Evolutionary conservation across 345 rosid genomes (phyloP), one percentile per base, ranked within the genome.

Genomic region (Barbarea vulgaris): DNA sequence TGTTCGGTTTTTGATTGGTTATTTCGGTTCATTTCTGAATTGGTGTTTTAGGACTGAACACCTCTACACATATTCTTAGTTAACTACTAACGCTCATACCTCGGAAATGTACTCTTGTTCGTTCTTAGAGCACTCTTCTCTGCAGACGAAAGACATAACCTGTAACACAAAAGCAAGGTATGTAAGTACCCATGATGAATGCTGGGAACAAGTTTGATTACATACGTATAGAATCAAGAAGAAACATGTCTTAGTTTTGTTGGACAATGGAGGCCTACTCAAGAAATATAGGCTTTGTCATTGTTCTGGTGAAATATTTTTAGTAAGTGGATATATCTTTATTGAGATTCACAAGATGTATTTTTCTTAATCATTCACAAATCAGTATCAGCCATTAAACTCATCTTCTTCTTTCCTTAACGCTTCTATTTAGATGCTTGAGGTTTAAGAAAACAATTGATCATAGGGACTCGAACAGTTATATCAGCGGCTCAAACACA

Each of bases 91-190:
- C 1, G 5, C 11, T 28, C 76, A 72, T 84, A 88, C 98, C 96
- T 91, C 96, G 0, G 70, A 51, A 30, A 93, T 58, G 75, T 71
- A 83, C 19, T 64, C 84, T 21, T 54, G 78, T 51, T 91, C 89
- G 15, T 61, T 81, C 69, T 84, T 85, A 7, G 86, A 33, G 31
- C 88, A 83, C 6, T 85, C 87, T 11, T 82, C 89, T 83, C 84
- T 85, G 77, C 85, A 79, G 65, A 82, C 68, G 10, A 91, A 83
- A 76, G 88, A 90, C 30, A 88, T 65, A 25, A 83, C 87, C 98
- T 93, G 88, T 79, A 70, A 64, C 56, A 73, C 15, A 30, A 24
- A 58, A 39, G 3, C 1, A 54, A 53, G 37, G 15, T 51, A 24
- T 61, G 50, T 48, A 59, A 75, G 51, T 11, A 48, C n/a, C n/a